These are phyloP conservation scores for Botrytis squamosa DNA, from an alignment of 2,329 filamentous ascomycete genomes.

Conservation along the genomic window DNA sequence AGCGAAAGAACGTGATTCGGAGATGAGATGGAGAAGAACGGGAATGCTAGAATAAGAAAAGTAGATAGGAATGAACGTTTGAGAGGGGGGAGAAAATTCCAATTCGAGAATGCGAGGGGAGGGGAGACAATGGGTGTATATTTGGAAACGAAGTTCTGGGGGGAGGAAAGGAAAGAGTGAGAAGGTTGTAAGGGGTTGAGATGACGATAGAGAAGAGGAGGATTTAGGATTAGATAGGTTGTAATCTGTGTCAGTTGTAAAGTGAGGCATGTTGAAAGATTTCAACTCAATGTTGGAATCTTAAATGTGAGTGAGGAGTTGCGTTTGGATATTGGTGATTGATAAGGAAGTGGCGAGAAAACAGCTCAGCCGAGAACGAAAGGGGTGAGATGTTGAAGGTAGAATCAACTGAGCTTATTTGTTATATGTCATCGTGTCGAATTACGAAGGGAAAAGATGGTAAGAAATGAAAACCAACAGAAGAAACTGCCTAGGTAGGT, in stretches of 20 bases:
- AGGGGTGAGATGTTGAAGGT: neutral
- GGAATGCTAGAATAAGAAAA: constrained; percentile 1
- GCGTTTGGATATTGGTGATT: neutral
- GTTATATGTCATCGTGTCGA: neutral
- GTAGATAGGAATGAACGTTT: constrained; percentile 6
- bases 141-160: neutral
- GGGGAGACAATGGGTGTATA: neutral
- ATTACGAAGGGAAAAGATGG: neutral
- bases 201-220: neutral
- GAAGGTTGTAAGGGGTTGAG: neutral
- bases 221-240: neutral
- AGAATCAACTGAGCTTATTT: neutral
- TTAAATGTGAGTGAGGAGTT: neutral
- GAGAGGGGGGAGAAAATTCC: neutral
- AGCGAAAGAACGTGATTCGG: constrained; percentile 8
- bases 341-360: neutral
- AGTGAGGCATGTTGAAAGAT: neutral
- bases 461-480: neutral
- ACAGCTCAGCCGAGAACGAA: neutral
- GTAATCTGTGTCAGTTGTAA: neutral
- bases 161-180: neutral
- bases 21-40: neutral
- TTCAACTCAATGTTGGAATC: neutral
- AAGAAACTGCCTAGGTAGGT: neutral
- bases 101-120: neutral